phyloP scores from a whole-genome alignment of 768 basidiomycete genomes.

The Leccinum arenicola region DNA sequence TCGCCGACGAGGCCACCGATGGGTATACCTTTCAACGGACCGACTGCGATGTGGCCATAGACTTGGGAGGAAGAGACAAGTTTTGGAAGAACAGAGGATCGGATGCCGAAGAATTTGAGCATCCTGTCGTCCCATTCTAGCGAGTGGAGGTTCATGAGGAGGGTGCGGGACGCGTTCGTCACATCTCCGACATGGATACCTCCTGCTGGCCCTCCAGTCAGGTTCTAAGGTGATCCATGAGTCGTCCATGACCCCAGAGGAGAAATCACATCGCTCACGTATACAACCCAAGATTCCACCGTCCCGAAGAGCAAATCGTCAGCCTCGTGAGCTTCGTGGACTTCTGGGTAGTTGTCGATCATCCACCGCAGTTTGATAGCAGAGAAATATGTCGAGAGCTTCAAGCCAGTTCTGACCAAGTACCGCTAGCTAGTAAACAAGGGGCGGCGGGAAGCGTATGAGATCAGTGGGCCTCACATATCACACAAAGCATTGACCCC shows the following conservation, averaged over 20 bases:
- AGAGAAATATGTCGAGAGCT: conserved; percentile 97
- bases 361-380: conserved; percentile 97
- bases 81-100: conserved; percentile 73
- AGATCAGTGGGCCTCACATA: conserved; percentile 51
- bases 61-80: conserved; percentile 91
- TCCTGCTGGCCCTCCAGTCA: conserved; percentile 71
- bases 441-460: neutral
- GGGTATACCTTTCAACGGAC: conserved; percentile 68
- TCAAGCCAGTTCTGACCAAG: conserved; percentile 73
- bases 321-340: conserved; percentile 71
- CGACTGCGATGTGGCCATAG: conserved; percentile 74
- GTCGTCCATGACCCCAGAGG: conserved; percentile 1
- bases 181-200: conserved; percentile 87
- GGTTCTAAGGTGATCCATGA: conserved; percentile 48
- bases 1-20: conserved; percentile 97
- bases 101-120: conserved; percentile 83
- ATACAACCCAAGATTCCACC: conserved; percentile 95
- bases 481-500: conserved; percentile 62
- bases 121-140: conserved; percentile 83
- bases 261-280: conserved; percentile 47
- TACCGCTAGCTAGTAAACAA: neutral
- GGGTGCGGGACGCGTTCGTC: conserved; percentile 95
- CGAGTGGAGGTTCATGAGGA: conserved; percentile 80
- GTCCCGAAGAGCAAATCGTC: conserved; percentile 91
- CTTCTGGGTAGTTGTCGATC: conserved; percentile 80